Conservation (phyloP, 306 rosid species). For the Alnus glutinosa region DNA sequence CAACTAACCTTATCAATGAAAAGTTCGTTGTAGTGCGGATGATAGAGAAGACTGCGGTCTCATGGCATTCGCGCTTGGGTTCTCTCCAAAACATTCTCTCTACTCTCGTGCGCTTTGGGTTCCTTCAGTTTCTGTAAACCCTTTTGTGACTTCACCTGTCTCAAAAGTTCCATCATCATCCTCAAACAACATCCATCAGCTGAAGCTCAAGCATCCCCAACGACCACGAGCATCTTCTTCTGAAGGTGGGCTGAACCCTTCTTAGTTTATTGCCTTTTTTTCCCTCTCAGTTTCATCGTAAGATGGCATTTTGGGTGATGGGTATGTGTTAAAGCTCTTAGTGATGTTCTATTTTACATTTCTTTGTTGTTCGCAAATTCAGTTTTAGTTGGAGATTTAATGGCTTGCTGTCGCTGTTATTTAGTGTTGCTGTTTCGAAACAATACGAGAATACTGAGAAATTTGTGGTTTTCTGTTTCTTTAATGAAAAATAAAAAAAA, state of each 20-base stretch:
- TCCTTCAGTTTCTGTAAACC: constrained; percentile 19
- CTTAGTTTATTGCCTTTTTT: constrained; percentile 19
- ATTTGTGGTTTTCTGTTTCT: neutral
- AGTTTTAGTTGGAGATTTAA: constrained; percentile 4
- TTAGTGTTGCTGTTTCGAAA: neutral
- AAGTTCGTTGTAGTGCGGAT: neutral
- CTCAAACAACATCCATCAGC: constrained; percentile 24
- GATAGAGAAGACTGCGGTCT: neutral
- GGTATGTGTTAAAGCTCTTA: neutral
- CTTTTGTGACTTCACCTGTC: constrained; percentile 17
- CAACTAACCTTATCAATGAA: neutral
- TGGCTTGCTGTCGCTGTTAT: constrained; percentile 9
- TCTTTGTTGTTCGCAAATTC: neutral
- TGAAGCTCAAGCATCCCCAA: constrained; percentile 38
- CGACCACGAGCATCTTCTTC: constrained; percentile 46
- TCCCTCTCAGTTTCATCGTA: constrained; percentile 9
- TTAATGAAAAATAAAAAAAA: neutral
- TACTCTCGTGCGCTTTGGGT: constrained; percentile 22
- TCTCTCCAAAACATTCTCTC: constrained; percentile 30
- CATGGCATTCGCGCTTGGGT: constrained; percentile 50
- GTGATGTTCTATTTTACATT: neutral
- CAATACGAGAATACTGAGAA: neutral
- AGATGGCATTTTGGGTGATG: constrained; percentile 14
- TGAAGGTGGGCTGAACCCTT: constrained; percentile 47
- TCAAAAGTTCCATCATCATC: constrained; percentile 28